These are phyloP conservation scores for Zymoseptoria ardabiliae DNA, from an alignment of 2,329 filamentous ascomycete species.

Conservation along the genomic window DNA sequence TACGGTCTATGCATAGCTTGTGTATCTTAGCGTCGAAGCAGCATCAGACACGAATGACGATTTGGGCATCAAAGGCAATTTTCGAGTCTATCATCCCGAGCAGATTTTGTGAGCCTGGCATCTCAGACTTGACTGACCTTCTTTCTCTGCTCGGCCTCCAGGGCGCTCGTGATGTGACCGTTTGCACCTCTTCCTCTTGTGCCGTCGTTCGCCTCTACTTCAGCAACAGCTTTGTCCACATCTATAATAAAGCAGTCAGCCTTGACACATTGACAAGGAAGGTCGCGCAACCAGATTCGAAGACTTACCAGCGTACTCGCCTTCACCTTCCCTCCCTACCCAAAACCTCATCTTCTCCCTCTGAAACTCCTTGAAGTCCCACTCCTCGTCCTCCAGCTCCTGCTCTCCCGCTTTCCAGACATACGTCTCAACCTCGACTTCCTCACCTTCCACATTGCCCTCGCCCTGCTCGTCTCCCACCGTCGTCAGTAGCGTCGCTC, in stretches of 20 bases:
- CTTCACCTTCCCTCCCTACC: constrained; percentile 44
- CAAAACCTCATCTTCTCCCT: constrained; percentile 62
- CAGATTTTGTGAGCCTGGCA: background rate
- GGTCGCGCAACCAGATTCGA: constrained; percentile 4
- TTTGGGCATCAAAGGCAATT: no score
- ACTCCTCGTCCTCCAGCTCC: constrained; percentile 64
- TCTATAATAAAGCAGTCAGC: constrained; percentile 26
- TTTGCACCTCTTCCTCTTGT: constrained; percentile 39
- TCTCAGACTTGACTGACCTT: constrained; percentile 6
- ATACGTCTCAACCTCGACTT: constrained; percentile 41
- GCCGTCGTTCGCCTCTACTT: constrained; percentile 32
- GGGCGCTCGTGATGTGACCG: constrained; percentile 34
- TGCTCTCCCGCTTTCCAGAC: constrained; percentile 44
- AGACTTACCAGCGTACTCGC: constrained; percentile 38
- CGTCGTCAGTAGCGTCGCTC: constrained; percentile 16
- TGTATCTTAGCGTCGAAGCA: background rate
- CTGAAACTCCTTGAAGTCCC: constrained; percentile 82
- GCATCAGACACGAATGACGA: background rate
- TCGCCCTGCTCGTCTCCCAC: constrained; percentile 22
- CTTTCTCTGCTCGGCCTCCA: constrained; percentile 27
- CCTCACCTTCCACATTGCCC: constrained; percentile 32
- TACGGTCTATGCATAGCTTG: background rate
- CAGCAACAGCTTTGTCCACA: constrained; percentile 38
- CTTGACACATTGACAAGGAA: background rate
- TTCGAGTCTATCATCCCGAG: no score